phyloP scores from a whole-genome alignment of 1,139 yeast genomes.

The Meyerozyma elateridarum region DNA sequence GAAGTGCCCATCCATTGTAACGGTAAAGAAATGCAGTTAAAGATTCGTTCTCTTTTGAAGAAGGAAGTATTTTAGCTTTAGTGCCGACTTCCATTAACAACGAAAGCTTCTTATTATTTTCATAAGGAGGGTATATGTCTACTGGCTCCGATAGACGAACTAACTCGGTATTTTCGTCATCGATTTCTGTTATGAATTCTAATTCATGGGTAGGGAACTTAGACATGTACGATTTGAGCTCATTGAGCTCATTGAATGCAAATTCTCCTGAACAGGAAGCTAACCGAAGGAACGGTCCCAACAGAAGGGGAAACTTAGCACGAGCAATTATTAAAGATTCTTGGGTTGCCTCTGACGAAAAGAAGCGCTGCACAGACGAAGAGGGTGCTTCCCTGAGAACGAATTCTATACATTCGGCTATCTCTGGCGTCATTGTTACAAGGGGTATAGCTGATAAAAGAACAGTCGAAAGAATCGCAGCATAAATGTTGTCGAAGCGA shows the following conservation, averaged over 20 bases:
- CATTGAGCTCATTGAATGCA: constrained; percentile 60
- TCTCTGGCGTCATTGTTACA: constrained; percentile 46
- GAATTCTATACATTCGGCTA: constrained; percentile 46
- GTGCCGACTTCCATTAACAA: constrained; percentile 50
- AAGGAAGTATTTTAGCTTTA: constrained; percentile 62
- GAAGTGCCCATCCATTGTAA: constrained; percentile 81
- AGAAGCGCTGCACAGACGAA: constrained; percentile 52
- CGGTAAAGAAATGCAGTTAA: constrained; percentile 68
- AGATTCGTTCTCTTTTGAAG: constrained; percentile 36
- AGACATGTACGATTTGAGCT: constrained; percentile 57
- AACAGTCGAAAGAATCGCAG: constrained; percentile 57
- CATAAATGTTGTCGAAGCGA: constrained; percentile 45
- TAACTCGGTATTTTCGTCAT: constrained; percentile 49
- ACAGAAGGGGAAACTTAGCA: constrained; percentile 71
- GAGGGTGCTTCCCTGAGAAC: constrained; percentile 55
- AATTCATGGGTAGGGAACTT: constrained; percentile 35
- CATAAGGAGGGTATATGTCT: constrained; percentile 49
- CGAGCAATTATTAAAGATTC: constrained; percentile 55
- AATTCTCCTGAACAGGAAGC: constrained; percentile 60
- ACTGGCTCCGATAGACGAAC: constrained; percentile 37
- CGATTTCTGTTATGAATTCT: constrained; percentile 37
- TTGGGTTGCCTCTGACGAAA: constrained; percentile 50
- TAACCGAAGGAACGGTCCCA: constrained; percentile 58
- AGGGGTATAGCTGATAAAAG: constrained; percentile 61
- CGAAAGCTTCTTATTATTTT: constrained; percentile 39